Base-by-base conservation (phyloP, 1,139 yeast species). In the Blastobotrys indianensis region DNA sequence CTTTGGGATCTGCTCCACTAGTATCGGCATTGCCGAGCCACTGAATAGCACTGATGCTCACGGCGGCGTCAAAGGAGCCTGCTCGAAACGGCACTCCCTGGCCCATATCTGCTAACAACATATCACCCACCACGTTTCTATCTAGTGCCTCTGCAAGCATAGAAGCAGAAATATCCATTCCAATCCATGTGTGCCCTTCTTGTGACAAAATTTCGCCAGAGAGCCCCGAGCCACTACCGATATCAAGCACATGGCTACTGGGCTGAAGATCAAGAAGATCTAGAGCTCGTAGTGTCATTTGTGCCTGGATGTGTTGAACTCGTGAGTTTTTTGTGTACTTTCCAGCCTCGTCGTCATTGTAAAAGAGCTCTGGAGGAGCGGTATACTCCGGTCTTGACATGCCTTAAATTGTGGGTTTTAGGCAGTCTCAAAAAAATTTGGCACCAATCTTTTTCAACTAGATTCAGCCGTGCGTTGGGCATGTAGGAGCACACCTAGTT, bases 1-100 rank as follows among this genome's bases (percentile, higher is more conserved):
- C 76, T 62, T 84, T 84, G n/a, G 99, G 98, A 59, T 88, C 95
- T 45, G 81, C 83, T 37, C 75, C 73, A 2, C 87, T 67, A 3
- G 87, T 76, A 64, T 92, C 98, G 2, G 98, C 98, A 63, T 92
- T 92, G 71, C 97, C 87, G 39, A 92, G 76, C 99, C 99, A 92
- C 65, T 92, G 99, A 47, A 92, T 87, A 3, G 94, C 98, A 40
- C 95, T 85, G 55, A 92, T 87, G 17, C 95, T 84, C 38, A 92
- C 85, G 2, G 96, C 98, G 1, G 97, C 97, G 67, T 94, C 99
- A 63, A 92, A 92, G 0, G 95, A 77, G 46, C 98, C 99, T 1
- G 98, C 88, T 59, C 98, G 74, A 61, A 92, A 92, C 6, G 98
- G 98, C 3, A 94, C 75, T 23, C 98, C 98, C 50, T 76, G 75